Conservation (phyloP, 305 asterid genomes). For the Coffea humblotiana region DNA sequence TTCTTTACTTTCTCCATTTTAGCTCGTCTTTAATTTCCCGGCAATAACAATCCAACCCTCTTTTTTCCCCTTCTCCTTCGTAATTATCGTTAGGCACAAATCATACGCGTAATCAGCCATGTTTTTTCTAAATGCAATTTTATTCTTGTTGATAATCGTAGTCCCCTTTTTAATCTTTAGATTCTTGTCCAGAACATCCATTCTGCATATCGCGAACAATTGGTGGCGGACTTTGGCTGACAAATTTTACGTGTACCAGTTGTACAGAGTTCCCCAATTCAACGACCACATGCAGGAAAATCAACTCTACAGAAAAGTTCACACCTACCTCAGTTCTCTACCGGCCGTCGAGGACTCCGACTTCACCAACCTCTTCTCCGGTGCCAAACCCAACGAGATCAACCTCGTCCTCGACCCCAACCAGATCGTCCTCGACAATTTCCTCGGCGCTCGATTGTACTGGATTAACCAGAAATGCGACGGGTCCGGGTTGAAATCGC, state of each 20-base stretch:
- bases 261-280: conserved; percentile 81
- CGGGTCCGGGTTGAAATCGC: conserved; percentile 29
- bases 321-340: conserved; percentile 69
- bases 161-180: conserved; percentile 29
- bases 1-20: not conserved
- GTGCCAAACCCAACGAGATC: conserved; percentile 63
- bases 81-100: not conserved
- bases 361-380: conserved; percentile 72
- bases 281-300: conserved; percentile 85
- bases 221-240: conserved; percentile 48
- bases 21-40: not conserved
- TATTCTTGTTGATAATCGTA: conserved; percentile 34
- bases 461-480: conserved; percentile 56
- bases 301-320: conserved; percentile 59
- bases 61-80: not conserved
- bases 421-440: conserved; percentile 50
- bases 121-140: conserved; percentile 39
- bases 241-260: conserved; percentile 60
- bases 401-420: conserved; percentile 56
- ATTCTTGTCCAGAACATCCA: conserved; percentile 49
- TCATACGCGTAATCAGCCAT: conserved; percentile 22
- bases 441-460: conserved; percentile 64
- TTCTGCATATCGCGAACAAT: conserved; percentile 41
- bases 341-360: conserved; percentile 76
- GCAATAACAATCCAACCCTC: not conserved